Evolutionary conservation across 1,284 basidiomycete genomes (phyloP), one percentile per base, ranked within the genome.

Genomic region (Ustilago lituana): DNA sequence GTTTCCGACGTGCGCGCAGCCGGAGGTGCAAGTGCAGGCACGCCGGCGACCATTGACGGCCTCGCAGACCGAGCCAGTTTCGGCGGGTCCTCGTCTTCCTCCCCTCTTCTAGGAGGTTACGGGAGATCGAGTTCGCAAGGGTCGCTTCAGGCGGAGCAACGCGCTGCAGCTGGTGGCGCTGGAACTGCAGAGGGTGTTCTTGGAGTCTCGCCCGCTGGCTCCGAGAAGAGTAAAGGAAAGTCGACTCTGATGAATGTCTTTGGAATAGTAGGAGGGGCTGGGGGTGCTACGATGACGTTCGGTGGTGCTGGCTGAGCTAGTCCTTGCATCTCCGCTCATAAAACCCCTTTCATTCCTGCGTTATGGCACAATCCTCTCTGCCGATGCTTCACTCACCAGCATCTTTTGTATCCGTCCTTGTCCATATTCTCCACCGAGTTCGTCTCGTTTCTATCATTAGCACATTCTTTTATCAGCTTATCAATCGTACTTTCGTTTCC

Each of bases 201-300:
- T n/a, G n/a, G n/a, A n/a, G n/a, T n/a, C n/a, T n/a, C n/a, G n/a
- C n/a, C n/a, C n/a, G n/a, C n/a, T n/a, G n/a, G n/a, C n/a, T n/a
- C n/a, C n/a, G n/a, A n/a, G n/a, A 14, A 24, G 8, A 45, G 39
- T 22, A 37, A 39, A 12, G 23, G 35, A 0, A 35, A n/a, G n/a
- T n/a, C 35, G 35, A 36, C 23, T 11, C 0, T 7, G 0, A 10
- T 1, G n/a, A 55, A 36, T 20, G 43, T 10, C 8, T 6, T 55
- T 7, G 47, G 31, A 2, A 26, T 19, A 9, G 4, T 65, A 11
- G 43, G 56, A 6, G 12, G 10, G 0, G 57, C 47, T 40, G 48
- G 47, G 6, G 48, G 56, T n/a, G 44, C 39, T 7, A 36, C 38
- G 0, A 60, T 66, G 57, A 41, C 36, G 11, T 52, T 66, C 39